These are phyloP conservation scores for Thalassiosira hispida DNA, from an alignment of 352 stramenopile genomes.

Conservation along the genomic window DNA sequence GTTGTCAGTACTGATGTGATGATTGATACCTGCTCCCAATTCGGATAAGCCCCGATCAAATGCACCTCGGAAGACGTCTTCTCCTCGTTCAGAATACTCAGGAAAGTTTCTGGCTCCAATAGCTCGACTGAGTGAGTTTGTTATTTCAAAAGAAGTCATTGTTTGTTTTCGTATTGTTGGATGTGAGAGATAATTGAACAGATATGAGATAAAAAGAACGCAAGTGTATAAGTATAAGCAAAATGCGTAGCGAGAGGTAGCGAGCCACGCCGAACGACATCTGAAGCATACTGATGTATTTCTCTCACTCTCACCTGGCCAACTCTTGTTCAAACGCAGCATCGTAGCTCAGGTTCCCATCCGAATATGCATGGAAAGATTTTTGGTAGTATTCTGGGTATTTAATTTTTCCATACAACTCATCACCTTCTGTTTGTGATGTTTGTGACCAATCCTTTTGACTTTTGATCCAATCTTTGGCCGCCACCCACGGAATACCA, in stretches of 20 bases:
- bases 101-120: constrained; percentile 81
- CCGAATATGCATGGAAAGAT: constrained; percentile 77
- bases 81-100: constrained; percentile 57
- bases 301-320: constrained; percentile 45
- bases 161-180: no score
- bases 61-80: constrained; percentile 73
- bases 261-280: no score
- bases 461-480: constrained; percentile 62
- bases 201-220: not conserved
- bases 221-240: no score
- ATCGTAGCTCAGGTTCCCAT: constrained; percentile 78
- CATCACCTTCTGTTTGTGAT: constrained; percentile 12
- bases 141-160: no score
- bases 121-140: constrained; percentile 36
- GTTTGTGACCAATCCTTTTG: constrained; percentile 39
- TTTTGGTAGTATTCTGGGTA: constrained; percentile 72
- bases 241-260: no score
- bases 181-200: not conserved
- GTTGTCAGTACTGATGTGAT: not conserved
- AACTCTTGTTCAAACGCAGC: constrained; percentile 79
- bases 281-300: no score
- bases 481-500: constrained; percentile 69
- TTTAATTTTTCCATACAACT: constrained; percentile 19
- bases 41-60: constrained; percentile 70
- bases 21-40: constrained; percentile 49